These are phyloP conservation scores for Boletus reticuloceps DNA, from an alignment of 768 basidiomycete genomes.

Conservation along the genomic window DNA sequence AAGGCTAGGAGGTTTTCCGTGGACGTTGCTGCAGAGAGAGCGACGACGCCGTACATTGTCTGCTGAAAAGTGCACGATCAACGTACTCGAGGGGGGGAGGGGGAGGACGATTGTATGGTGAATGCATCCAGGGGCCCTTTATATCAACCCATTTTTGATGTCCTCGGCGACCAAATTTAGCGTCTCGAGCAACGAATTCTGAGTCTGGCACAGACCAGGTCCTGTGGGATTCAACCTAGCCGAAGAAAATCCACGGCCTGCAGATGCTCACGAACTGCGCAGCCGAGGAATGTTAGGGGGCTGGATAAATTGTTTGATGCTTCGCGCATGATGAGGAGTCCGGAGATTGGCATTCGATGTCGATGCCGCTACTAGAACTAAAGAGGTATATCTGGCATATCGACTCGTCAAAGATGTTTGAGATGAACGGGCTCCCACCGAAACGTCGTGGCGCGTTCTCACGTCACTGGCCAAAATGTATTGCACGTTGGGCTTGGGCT, in stretches of 20 bases:
- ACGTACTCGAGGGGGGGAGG: slow-evolving; percentile 8
- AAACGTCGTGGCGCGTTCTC: slow-evolving; percentile 24
- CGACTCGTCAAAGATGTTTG: slow-evolving; percentile 3
- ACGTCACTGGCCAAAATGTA: slow-evolving; percentile 13
- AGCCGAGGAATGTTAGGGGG: slow-evolving; percentile 11
- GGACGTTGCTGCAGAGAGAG: slow-evolving; percentile 44
- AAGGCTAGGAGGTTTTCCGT: slow-evolving; percentile 48
- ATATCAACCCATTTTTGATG: slow-evolving; percentile 16
- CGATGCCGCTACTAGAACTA: slow-evolving; percentile 13
- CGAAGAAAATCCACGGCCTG: slow-evolving; percentile 23
- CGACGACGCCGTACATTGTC: slow-evolving; percentile 37
- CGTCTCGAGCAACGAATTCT: slow-evolving; percentile 13
- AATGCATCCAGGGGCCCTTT: slow-evolving; percentile 14
- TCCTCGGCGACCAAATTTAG: slow-evolving; percentile 23
- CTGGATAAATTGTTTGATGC: slow-evolving; percentile 14
- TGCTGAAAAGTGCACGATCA: not conserved
- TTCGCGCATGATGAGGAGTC: slow-evolving; percentile 10
- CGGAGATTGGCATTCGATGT: slow-evolving; percentile 1
- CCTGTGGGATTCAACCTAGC: slow-evolving; percentile 23
- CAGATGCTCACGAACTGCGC: slow-evolving; percentile 16
- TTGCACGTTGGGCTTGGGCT: slow-evolving; percentile 20
- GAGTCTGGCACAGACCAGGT: slow-evolving; percentile 13
- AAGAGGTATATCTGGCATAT: slow-evolving; percentile 4
- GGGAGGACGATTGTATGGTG: slow-evolving; percentile 13
- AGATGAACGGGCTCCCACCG: slow-evolving; percentile 16